These are phyloP conservation scores for Auricularia sp. DNA, from an alignment of 768 basidiomycete genomes.

Conservation along the genomic window DNA sequence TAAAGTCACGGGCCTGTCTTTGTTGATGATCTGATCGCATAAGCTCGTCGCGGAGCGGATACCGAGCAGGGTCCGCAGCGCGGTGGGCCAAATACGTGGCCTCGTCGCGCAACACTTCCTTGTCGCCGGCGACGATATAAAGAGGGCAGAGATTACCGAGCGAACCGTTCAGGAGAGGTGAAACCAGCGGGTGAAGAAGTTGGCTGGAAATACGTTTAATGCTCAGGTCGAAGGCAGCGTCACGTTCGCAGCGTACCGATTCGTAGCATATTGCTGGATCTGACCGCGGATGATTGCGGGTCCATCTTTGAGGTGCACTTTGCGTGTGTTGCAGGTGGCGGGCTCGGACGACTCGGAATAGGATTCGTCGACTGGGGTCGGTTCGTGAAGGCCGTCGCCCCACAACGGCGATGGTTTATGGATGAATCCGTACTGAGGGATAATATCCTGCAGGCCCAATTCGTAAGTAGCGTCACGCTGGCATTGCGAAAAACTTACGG, in stretches of 20 bases:
- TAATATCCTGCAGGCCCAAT: slow-evolving; percentile 48
- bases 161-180: slow-evolving; percentile 63
- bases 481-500: slow-evolving; percentile 34
- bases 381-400: slow-evolving; percentile 18
- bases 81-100: slow-evolving; percentile 89
- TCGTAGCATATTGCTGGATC: slow-evolving; percentile 80
- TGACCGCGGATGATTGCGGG: slow-evolving; percentile 38
- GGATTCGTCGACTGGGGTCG: neutral
- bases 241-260: slow-evolving; percentile 37
- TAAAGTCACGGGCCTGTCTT: slow-evolving; percentile 41
- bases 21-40: slow-evolving; percentile 34
- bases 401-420: slow-evolving; percentile 62
- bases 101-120: slow-evolving; percentile 88
- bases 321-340: slow-evolving; percentile 33
- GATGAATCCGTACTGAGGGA: slow-evolving; percentile 65
- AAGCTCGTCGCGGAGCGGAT: slow-evolving; percentile 47
- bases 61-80: slow-evolving; percentile 73
- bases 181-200: slow-evolving; percentile 63
- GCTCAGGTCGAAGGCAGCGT: too few relatives aligned
- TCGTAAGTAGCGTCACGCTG: neutral
- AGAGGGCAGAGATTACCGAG: slow-evolving; percentile 88
- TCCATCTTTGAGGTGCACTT: slow-evolving; percentile 33
- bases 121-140: slow-evolving; percentile 74
- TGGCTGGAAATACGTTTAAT: slow-evolving; percentile 25
- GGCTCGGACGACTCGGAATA: neutral